Evolutionary conservation across 108 stramenopile genomes (phyloP), one percentile per base, ranked within the genome.

Genomic region (Nitzschia palea): DNA sequence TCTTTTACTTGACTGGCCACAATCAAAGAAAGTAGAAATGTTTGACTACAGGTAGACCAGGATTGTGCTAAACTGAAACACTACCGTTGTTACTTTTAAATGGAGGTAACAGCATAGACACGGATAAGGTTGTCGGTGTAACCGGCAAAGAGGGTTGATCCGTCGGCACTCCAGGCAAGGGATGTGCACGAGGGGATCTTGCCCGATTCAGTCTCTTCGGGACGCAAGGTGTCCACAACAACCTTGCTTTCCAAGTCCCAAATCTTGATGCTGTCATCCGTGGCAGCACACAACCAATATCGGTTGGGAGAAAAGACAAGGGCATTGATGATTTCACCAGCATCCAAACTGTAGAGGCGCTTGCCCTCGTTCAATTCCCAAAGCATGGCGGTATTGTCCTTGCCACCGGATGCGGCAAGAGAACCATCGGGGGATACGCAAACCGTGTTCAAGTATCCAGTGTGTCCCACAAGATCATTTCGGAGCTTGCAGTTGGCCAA

Each of bases 351-450:
- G 98, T 99, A 99, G 6, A 99, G 88, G 58, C 97, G 91, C 95
- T 99, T 99, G 77, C 98, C 98, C 77, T 99, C 99, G 80, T 97
- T 97, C 65, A 99, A 80, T 70, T 99, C 99, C 99, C 99, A 99
- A 50, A 99, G 85, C 96, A 99, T 98, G 80, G 98, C 99, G 28
- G 94, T 98, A 62, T 96, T 97, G 84, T 99, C 99, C 87, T 98
- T 98, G 53, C 99, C 99, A 43, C 99, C 99, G 28, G 95, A 96
- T 62, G 99, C 99, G 61, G 98, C 99, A 64, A 99, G 83, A 23
- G 95, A 95, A 50, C 98, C 99, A 83, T 99, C 99, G 32, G 99
- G 99, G 55, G 95, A 96, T 65, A 99, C 98, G 63, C 98, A 99
- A 51, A 99, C 99, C 30, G 97, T 99, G 96, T 99, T 99, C 66